Percentiles rank a stretch among this genome's conserved stretches.
Conservation (phyloP, 495 filamentous ascomycete genomes). For the Daldinia decipiens region DNA sequence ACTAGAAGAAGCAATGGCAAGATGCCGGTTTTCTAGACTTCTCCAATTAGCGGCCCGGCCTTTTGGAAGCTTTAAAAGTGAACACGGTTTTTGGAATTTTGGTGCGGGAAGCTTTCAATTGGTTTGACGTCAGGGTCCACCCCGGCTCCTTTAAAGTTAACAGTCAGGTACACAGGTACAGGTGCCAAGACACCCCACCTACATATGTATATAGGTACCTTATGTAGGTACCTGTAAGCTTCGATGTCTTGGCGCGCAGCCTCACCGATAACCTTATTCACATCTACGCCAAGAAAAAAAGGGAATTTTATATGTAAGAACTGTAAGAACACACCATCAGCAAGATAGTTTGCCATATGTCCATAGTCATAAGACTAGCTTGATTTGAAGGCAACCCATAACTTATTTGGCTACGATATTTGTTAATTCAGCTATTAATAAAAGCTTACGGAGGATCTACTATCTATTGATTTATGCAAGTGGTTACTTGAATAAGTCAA, state of each 20-base stretch:
- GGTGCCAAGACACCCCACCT: slow-evolving; percentile 29
- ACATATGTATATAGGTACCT: no score
- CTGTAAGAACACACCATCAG: neutral
- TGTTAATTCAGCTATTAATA: no score
- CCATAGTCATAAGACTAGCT: no score
- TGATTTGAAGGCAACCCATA: no score
- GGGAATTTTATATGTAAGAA: neutral
- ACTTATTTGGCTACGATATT: no score
- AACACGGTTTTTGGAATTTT: slow-evolving; percentile 47
- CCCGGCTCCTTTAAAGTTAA: slow-evolving; percentile 4
- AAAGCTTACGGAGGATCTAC: no score
- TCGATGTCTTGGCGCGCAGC: slow-evolving; percentile 20
- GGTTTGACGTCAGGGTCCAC: slow-evolving; percentile 41
- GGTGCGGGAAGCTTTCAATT: slow-evolving; percentile 40
- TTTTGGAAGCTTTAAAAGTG: slow-evolving; percentile 39
- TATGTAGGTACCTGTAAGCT: no score
- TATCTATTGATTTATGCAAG: no score
- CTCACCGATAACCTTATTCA: slow-evolving; percentile 30
- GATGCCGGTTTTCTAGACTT: slow-evolving; percentile 13
- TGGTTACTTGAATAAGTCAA: no score
- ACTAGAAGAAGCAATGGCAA: slow-evolving; percentile 9
- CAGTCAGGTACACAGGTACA: slow-evolving; percentile 1
- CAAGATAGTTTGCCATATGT: neutral
- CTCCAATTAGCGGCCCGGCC: slow-evolving; percentile 9
- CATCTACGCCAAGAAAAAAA: slow-evolving; percentile 6